phyloP scores from a whole-genome alignment of 352 stramenopile genomes.

The Phytophthora pseudosyringae region DNA sequence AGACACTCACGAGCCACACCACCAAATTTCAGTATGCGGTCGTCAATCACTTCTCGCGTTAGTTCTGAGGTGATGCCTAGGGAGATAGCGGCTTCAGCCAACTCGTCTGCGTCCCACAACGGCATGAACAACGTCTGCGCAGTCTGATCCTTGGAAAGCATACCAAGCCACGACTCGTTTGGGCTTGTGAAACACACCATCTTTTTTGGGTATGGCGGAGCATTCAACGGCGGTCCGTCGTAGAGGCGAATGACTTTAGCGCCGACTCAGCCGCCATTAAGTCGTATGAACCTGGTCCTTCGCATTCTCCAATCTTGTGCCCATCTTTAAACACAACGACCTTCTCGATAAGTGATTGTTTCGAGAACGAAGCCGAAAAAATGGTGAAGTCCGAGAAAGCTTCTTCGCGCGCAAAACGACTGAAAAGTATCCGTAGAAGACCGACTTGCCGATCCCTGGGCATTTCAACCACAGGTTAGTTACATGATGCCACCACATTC shows the following conservation, averaged over 20 bases:
- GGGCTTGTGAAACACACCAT: not conserved
- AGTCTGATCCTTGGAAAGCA: too few species aligned
- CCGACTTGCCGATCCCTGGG: not conserved
- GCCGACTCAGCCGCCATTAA: not conserved
- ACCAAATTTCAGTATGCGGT: not conserved
- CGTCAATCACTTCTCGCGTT: not conserved
- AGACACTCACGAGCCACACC: not conserved
- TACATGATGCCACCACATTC: too few species aligned
- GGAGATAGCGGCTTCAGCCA: not conserved
- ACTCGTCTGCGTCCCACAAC: not conserved
- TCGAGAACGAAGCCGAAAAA: not conserved
- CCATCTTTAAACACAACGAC: not conserved
- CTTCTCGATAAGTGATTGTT: not conserved
- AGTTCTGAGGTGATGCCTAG: not conserved
- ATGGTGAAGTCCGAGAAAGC: not conserved
- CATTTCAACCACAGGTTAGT: too few species aligned
- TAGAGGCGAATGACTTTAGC: not conserved
- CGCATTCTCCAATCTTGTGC: not conserved
- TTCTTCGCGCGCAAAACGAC: not conserved
- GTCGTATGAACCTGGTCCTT: not conserved
- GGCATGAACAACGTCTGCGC: not conserved
- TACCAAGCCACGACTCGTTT: too few species aligned
- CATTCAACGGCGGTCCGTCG: not conserved
- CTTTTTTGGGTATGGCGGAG: not conserved
- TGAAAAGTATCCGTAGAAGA: conserved; percentile 1